Base-by-base conservation (phyloP, 768 basidiomycete species). In the Boletus subcaerulescens region DNA sequence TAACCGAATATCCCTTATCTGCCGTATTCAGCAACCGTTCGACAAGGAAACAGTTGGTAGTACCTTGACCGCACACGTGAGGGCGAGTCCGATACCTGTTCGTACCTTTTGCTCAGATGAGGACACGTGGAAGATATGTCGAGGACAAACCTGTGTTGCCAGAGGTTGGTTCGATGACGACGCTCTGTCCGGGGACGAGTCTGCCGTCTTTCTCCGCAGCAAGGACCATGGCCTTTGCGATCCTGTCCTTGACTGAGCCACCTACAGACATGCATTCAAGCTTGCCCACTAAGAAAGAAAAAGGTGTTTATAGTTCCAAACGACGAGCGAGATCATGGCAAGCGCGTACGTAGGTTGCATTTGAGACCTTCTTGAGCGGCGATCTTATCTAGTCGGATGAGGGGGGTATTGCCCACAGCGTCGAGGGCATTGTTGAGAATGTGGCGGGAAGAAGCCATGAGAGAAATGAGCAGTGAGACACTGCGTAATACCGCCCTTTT, bases 191-290 rank as follows among this genome's bases (percentile, higher is more conserved):
- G 1, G 91, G 90, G 35, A 91, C 79, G 39, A 99, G 82, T 47
- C 77, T 84, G 33, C 94, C 95, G 33, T 92, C 86, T 50, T 78
- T 77, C 77, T 99, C 97, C 7, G 96, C 97, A n/a, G 87, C 82
- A 60, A 93, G 87, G 2, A 98, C 84, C 96, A 99, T 99, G 12
- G 92, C 85, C 70, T 93, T 95, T 26, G 94, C 95, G 50, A 98
- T 96, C 55, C 95, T 79, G 68, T 98, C 96, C 75, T 99, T 99
- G 55, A 98, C 89, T 3, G 90, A 93, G 3, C 96, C 96, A 11
- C 96, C 97, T 2, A 85, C 87, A 18, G 91, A 93, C 66, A 91
- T 81, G 68, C 83, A 98, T 64, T 99, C 96, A 15, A 90, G 78
- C 72, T 97, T 98, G 8, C 80, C 95, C 66, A 96, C 91, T 95